phyloP scores from a whole-genome alignment of 208 protist genomes.

The Trypanosomatidae sp. region DNA sequence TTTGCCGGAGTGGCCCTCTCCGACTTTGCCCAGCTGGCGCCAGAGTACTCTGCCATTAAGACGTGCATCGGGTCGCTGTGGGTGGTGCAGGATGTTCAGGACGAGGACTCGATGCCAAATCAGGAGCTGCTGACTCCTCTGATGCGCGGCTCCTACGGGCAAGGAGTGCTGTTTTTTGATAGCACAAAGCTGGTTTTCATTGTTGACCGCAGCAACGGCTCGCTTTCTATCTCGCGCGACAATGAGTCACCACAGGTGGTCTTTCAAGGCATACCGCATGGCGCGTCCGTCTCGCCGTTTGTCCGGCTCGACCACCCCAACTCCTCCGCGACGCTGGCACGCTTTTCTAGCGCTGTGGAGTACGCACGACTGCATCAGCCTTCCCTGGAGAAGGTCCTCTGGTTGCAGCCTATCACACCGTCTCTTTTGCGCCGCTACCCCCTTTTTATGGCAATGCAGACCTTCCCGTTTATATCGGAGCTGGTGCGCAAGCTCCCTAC shows the following conservation, averaged over 20 bases:
- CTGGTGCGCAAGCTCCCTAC: constrained; percentile 54
- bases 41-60: constrained; percentile 64
- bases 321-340: constrained; percentile 66
- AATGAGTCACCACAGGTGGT: constrained; percentile 75
- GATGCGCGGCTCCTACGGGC: constrained; percentile 14
- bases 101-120: constrained; percentile 78
- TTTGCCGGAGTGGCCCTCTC: constrained; percentile 80
- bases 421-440: constrained; percentile 71
- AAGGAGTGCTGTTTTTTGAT: constrained; percentile 55
- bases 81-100: constrained; percentile 90
- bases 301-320: constrained; percentile 86
- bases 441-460: constrained; percentile 52
- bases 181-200: constrained; percentile 87
- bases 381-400: constrained; percentile 35
- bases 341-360: constrained; percentile 46
- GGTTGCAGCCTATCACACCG: constrained; percentile 64
- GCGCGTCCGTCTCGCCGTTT: constrained; percentile 71
- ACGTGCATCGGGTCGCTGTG: constrained; percentile 46
- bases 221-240: constrained; percentile 73
- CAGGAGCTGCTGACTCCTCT: constrained; percentile 68
- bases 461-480: constrained; percentile 50
- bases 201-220: constrained; percentile 68
- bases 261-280: constrained; percentile 71
- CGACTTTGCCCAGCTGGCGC: constrained; percentile 47
- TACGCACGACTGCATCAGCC: constrained; percentile 37